Conservation (phyloP, 352 stramenopile species). For the Globisporangium camurandrum region DNA sequence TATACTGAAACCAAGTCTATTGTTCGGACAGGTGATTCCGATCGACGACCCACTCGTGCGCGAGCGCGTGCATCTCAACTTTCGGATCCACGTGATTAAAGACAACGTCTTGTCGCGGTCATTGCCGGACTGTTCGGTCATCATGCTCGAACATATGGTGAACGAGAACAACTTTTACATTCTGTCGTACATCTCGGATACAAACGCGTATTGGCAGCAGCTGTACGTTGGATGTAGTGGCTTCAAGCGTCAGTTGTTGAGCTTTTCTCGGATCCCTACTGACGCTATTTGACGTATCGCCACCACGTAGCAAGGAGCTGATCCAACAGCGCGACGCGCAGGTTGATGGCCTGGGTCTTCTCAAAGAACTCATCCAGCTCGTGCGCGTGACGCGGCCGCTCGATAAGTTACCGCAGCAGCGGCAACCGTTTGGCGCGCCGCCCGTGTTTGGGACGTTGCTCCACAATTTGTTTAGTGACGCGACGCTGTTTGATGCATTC, state of each 20-base stretch:
- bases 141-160: constrained; percentile 74
- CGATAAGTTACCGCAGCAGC: constrained; percentile 52
- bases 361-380: constrained; percentile 70
- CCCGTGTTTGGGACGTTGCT: constrained; percentile 56
- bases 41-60: constrained; percentile 56
- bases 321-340: constrained; percentile 28
- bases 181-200: constrained; percentile 71
- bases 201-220: constrained; percentile 55
- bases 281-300: background rate
- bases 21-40: constrained; percentile 35
- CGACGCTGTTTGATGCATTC: constrained; percentile 51
- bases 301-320: constrained; percentile 40
- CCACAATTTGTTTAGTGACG: constrained; percentile 61
- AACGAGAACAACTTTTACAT: constrained; percentile 87
- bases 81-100: constrained; percentile 84
- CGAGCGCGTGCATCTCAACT: constrained; percentile 79
- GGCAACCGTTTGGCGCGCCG: constrained; percentile 40
- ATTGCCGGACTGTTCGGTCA: constrained; percentile 60
- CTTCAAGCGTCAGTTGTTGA: no score
- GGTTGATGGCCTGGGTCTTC: constrained; percentile 43
- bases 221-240: constrained; percentile 51
- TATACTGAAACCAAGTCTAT: no score
- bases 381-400: constrained; percentile 51
- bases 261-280: background rate
- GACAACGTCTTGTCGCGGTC: constrained; percentile 79